Conservation (phyloP, 2,329 filamentous ascomycete genomes). For the Colletotrichum sp. region DNA sequence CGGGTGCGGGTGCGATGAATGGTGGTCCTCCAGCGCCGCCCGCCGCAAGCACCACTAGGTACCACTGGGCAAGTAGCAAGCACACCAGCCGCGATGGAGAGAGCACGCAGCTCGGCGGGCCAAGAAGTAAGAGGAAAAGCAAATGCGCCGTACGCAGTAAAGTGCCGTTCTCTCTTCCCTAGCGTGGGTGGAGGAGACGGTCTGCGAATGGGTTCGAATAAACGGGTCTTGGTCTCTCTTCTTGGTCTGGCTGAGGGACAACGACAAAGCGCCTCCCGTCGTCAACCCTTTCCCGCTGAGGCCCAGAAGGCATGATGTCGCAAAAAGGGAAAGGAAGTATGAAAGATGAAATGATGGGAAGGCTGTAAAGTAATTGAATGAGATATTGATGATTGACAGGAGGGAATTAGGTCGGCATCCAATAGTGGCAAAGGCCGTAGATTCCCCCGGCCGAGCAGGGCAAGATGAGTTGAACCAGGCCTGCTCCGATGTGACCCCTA, state of each 20-base stretch:
- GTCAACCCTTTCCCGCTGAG: background rate
- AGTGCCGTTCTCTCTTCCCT: background rate
- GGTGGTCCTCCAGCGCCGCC: background rate
- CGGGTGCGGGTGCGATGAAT: background rate
- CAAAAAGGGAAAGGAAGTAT: background rate
- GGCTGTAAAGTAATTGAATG: background rate
- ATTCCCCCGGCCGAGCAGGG: background rate
- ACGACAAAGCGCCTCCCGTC: background rate
- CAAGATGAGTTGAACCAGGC: background rate
- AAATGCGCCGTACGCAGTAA: background rate
- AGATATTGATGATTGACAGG: background rate
- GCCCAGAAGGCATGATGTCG: background rate
- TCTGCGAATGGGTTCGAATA: background rate
- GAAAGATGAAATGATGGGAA: background rate
- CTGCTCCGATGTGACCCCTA: background rate
- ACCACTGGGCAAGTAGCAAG: background rate
- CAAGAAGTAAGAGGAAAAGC: background rate
- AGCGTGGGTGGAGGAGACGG: background rate
- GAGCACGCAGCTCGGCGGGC: background rate
- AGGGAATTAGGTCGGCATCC: background rate
- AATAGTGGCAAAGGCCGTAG: background rate
- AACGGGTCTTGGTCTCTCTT: background rate
- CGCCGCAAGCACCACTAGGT: background rate
- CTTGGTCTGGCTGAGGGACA: background rate
- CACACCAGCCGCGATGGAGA: background rate